Percentiles rank a stretch among this genome's conserved stretches.
Conservation (phyloP, 208 protist genomes). For the Balamuthia mandrillaris region DNA sequence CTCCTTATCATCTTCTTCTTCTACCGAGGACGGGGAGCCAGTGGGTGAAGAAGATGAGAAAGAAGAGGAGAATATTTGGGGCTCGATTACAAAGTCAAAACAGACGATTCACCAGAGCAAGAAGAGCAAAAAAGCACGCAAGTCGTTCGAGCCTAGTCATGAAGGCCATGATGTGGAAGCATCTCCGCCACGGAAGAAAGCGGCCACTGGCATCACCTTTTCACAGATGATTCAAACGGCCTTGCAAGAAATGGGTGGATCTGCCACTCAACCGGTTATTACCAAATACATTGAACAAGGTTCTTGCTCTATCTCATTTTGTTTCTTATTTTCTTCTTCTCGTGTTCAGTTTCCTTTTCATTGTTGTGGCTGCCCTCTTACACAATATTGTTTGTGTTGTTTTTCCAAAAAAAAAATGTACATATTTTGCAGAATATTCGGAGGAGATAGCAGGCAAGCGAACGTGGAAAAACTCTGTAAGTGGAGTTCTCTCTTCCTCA, state of each 20-base stretch:
- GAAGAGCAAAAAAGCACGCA: no score
- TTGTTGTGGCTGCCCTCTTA: background rate
- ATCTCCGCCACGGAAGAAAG: no score
- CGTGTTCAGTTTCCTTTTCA: background rate
- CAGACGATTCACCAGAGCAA: no score
- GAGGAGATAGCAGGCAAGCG: background rate
- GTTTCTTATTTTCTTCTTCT: background rate
- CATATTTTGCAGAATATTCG: background rate
- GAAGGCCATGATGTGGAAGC: no score
- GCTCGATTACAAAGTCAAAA: no score
- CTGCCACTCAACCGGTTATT: slow-evolving; percentile 7
- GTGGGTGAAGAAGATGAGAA: no score
- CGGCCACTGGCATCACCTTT: slow-evolving; percentile 14
- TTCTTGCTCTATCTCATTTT: background rate
- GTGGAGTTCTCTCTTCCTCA: background rate
- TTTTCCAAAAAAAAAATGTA: background rate
- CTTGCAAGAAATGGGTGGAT: background rate
- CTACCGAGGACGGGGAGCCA: no score
- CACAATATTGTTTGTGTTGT: background rate
- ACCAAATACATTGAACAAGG: background rate
- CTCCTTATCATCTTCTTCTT: no score
- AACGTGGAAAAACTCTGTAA: slow-evolving; percentile 10
- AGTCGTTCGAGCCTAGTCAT: no score
- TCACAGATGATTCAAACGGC: slow-evolving; percentile 35
- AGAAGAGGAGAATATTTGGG: no score